These are phyloP conservation scores for Santalum album DNA, from an alignment of 164 flowering plant genomes.

Conservation along the genomic window DNA sequence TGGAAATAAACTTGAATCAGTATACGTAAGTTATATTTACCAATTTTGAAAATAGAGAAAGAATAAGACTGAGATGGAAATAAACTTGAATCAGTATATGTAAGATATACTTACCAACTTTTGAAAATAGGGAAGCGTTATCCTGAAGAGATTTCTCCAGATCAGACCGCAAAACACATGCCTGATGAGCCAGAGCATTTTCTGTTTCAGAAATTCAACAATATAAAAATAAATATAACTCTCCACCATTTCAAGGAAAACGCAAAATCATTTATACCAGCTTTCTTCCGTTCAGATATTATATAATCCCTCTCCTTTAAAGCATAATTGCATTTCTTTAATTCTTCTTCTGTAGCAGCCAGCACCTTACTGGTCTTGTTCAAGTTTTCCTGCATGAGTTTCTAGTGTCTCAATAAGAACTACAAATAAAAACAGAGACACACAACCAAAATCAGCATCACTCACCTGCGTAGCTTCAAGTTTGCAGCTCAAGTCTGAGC, in stretches of 20 bases:
- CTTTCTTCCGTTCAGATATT: slow-evolving; percentile 76
- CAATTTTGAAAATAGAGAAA: slow-evolving; percentile 57
- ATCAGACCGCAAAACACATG: slow-evolving; percentile 65
- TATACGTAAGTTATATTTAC: slow-evolving; percentile 20
- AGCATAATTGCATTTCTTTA: slow-evolving; percentile 61
- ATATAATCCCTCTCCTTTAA: slow-evolving; percentile 74
- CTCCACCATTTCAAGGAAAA: no score
- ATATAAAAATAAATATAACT: neutral
- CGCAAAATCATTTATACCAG: slow-evolving; percentile 30
- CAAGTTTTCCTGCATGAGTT: slow-evolving; percentile 52
- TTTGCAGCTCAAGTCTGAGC: slow-evolving; percentile 44
- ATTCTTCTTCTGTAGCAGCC: slow-evolving; percentile 47
- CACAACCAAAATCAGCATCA: neutral
- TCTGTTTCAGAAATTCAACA: slow-evolving; percentile 38
- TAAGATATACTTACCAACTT: slow-evolving; percentile 49
- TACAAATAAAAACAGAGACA: neutral
- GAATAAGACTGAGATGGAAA: no score
- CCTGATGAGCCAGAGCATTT: slow-evolving; percentile 80
- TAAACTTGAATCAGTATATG: neutral
- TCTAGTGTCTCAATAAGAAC: neutral
- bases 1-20: neutral
- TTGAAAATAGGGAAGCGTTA: slow-evolving; percentile 55
- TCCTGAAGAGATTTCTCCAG: slow-evolving; percentile 84
- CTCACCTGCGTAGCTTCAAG: slow-evolving; percentile 72
- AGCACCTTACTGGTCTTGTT: slow-evolving; percentile 45